Percentiles rank a stretch among this genome's conserved stretches.
Conservation (phyloP, 2,329 filamentous ascomycete species). For the Talaromyces amestolkiae region DNA sequence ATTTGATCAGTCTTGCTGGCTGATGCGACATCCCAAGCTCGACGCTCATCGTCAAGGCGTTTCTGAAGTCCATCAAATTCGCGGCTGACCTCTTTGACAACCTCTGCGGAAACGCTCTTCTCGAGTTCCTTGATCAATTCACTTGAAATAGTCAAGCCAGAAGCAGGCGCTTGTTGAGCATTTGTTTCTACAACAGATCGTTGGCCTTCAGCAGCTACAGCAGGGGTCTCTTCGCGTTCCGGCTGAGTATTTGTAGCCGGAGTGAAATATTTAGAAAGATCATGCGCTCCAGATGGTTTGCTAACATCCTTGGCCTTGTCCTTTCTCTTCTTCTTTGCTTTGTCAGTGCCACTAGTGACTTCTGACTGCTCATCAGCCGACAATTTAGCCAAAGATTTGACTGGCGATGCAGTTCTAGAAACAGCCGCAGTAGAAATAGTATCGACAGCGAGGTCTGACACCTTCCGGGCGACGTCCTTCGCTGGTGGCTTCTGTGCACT, state of each 20-base stretch:
- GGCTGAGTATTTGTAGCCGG: conserved; percentile 16
- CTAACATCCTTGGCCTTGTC: conserved; percentile 41
- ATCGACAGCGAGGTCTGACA: conserved; percentile 35
- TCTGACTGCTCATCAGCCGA: conserved; percentile 36
- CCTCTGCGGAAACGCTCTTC: conserved; percentile 47
- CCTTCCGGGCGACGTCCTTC: conserved; percentile 38
- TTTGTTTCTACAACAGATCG: conserved; percentile 12
- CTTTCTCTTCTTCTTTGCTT: conserved; percentile 73
- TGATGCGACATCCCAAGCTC: conserved; percentile 60
- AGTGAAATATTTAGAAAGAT: conserved; percentile 18
- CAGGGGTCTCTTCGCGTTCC: conserved; percentile 11
- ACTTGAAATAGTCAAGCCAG: conserved; percentile 46
- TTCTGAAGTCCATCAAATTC: conserved; percentile 58
- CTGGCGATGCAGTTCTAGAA: conserved; percentile 36
- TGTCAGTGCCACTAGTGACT: conserved; percentile 33
- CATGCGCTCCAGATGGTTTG: conserved; percentile 21
- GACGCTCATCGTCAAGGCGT: conserved; percentile 67
- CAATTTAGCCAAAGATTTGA: conserved; percentile 42
- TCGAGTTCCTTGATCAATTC: conserved; percentile 58
- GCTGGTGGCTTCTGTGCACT: conserved; percentile 37
- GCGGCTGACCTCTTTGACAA: conserved; percentile 47
- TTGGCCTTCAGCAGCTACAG: not conserved
- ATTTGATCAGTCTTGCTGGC: conserved; percentile 68
- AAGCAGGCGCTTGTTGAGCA: not conserved
- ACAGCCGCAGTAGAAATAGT: conserved; percentile 22